A percentile compares a stretch with the other conserved stretches of the same genome.
These are phyloP conservation scores for Lasiodiplodia gonubiensis DNA, from an alignment of 2,329 filamentous ascomycete genomes.

Conservation along the genomic window DNA sequence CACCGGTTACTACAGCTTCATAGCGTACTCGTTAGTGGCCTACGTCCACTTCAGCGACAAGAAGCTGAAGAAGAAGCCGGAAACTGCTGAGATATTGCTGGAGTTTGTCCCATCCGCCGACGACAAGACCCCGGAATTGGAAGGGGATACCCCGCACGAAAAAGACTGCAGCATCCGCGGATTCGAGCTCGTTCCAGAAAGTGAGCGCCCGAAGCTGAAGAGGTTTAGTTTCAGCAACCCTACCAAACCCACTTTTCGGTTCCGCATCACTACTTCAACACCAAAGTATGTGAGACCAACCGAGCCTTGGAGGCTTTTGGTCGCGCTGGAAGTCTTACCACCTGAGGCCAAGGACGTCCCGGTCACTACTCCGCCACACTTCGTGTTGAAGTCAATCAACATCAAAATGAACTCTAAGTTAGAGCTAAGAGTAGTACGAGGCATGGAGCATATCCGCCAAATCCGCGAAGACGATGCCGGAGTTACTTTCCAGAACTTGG, in stretches of 20 bases:
- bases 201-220: not conserved
- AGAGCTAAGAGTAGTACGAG: not conserved
- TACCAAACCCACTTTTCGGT: not conserved
- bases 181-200: not conserved
- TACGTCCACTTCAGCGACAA: slow-evolving; percentile 8
- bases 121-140: not conserved
- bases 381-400: slow-evolving; percentile 10
- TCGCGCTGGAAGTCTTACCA: not conserved
- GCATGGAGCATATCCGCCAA: not conserved
- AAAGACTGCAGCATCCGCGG: not conserved
- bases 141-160: not conserved
- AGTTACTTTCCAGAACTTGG: not conserved
- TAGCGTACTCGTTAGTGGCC: not conserved
- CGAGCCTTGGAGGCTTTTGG: not conserved
- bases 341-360: not conserved
- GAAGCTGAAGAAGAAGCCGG: not conserved
- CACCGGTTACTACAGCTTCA: slow-evolving; percentile 1
- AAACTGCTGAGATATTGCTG: not conserved
- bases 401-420: slow-evolving; percentile 2
- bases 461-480: not conserved
- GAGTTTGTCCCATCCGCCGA: not conserved
- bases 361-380: not conserved
- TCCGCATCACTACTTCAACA: not conserved
- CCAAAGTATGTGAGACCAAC: slow-evolving; percentile 2
- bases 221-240: slow-evolving; percentile 2